Base-by-base conservation (phyloP, 768 basidiomycete genomes). In the Tricholoma hemisulphureum region DNA sequence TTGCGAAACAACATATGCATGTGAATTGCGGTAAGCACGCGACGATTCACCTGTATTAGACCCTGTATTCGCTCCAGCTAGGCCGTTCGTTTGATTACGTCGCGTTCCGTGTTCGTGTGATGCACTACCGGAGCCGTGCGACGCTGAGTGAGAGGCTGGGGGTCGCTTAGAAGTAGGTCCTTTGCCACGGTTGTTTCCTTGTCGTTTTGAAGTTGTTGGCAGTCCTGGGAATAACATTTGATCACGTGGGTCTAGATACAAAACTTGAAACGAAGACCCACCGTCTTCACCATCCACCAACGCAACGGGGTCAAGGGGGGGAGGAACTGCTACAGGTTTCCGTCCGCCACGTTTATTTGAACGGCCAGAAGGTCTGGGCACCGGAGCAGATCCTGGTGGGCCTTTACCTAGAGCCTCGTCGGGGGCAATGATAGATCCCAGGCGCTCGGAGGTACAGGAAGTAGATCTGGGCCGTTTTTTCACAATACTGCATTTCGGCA, bases 391-490 rank as follows among this genome's bases (percentile, higher is more conserved):
- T 16, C 73, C 56, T 4, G 63, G 53, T 64, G 73, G 75, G 43
- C 65, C 63, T 31, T 69, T 57, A 53, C 60, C 55, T 63, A 75
- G 75, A 2, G 80, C 77, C 10, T 83, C 82, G 43, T 79, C 79
- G 49, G 73, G 74, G 16, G 73, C 70, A 37, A 69, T 70, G 18
- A 71, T 69, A 35, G 77, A 71, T 45, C 67, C 73, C 56, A 77
- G 75, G 26, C 73, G 80, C 68, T 91, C 87, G 37, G 90, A 91
- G 5, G 78, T 76, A 35, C 80, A 85, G 26, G 91, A 92, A 48
- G 84, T 82, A 41, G 91, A 93, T 73, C 90, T 80, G 28, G 87
- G 88, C 41, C 89, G 85, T 73, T 92, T 92, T 71, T 85, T 84
- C 53, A 82, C 71, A 37, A 64, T 69, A 56, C 83, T 86, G 64